Evolutionary conservation across 192 early-diverging fungal species (phyloP), one percentile per base, ranked within the genome.

Genomic region (Phycomyces blakesleeanus): DNA sequence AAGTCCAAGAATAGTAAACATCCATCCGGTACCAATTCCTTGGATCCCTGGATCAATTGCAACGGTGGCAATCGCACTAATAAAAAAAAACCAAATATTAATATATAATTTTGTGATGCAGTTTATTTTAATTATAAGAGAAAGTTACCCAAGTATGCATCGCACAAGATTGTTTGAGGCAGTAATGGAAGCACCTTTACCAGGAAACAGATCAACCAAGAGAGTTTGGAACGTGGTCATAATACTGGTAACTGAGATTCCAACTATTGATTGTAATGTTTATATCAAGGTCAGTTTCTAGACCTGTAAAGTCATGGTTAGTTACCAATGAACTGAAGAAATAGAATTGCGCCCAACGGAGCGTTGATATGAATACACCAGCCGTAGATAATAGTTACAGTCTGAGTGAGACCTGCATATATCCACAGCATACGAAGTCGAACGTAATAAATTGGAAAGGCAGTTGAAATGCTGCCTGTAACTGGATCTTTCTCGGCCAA

Each of bases 191-290:
- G 71, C 71, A 3, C 64, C 55, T 11, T 57, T 57, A 25, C 39
- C 34, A 12, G 71, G 71, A 49, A 72, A 72, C 8, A 72, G 29
- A 51, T 72, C 71, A 0, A 72, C 64, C 51, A 72, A 21, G 0
- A 72, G 49, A 9, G 70, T 72, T 14, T 57, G 55, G 5, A 37
- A 59, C 11, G 58, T 63, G 47, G 49, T 71, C 41, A 60, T 49
- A 7, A 57, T 61, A 34, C 29, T 34, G 29, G 7, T 7, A 7
- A 20, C 37, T 1, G 55, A 26, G 26, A 56, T 29, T 37, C 55
- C 29, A 34, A 7, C 29, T 59, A 49, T 26, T 47, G 22, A 34
- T n/a, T n/a, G n/a, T n/a, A n/a, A n/a, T n/a, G n/a, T n/a, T n/a
- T n/a, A n/a, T n/a, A n/a, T n/a, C 25, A 56, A n/a, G 18, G 20